A percentile compares a stretch with the other conserved stretches of the same genome.
Conservation (phyloP, 371 early-diverging fungal species). For the Agmasoma carcini region DNA sequence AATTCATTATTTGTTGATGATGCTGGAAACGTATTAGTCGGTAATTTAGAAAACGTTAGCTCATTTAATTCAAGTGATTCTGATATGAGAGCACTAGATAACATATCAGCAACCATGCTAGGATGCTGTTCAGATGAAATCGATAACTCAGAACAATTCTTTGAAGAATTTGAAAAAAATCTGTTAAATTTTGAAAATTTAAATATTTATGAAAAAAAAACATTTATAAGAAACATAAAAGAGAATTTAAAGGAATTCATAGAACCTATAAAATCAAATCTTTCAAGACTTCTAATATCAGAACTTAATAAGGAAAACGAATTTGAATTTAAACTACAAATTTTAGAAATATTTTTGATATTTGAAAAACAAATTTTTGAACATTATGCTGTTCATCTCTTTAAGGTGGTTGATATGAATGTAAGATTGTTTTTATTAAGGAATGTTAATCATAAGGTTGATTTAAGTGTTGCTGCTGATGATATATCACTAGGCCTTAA, state of each 20-base stretch:
- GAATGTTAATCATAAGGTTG: constrained; percentile 10
- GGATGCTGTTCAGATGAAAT: not conserved
- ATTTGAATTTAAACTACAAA: constrained; percentile 22
- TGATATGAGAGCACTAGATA: not conserved
- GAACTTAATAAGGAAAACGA: constrained; percentile 2
- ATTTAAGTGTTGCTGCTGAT: constrained; percentile 9
- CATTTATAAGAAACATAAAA: constrained; percentile 9
- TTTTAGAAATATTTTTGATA: constrained; percentile 20
- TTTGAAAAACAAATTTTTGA: constrained; percentile 24
- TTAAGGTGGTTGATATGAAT: constrained; percentile 30
- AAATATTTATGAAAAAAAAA: constrained; percentile 21
- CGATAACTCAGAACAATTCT: not conserved
- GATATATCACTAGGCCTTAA: constrained; percentile 37
- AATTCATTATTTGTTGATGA: constrained; percentile 40
- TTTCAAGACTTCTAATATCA: constrained; percentile 16
- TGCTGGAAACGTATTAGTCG: constrained; percentile 29
- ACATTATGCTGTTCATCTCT: constrained; percentile 14
- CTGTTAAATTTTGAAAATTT: constrained; percentile 7
- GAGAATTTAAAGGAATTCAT: constrained; percentile 12
- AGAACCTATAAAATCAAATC: constrained; percentile 11
- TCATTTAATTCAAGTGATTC: not conserved
- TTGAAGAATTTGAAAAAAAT: constrained; percentile 15
- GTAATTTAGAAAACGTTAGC: constrained; percentile 37
- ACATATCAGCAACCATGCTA: not conserved
- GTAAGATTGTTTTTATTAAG: constrained; percentile 37